Base-by-base conservation (phyloP, 345 rosid genomes). In the Salix purpurea region DNA sequence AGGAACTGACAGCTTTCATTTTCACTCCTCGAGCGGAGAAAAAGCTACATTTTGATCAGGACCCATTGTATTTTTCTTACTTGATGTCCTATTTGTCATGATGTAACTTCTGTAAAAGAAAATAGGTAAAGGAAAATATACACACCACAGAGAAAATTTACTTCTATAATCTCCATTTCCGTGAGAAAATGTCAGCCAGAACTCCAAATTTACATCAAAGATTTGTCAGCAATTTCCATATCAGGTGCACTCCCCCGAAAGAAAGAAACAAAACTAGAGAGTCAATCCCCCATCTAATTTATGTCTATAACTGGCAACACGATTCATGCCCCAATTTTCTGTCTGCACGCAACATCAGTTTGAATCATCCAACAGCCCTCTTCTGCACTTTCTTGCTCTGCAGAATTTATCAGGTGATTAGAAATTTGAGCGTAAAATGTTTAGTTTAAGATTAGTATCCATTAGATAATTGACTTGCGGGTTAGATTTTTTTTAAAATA, bases 21-120 rank as follows among this genome's bases (percentile, higher is more conserved):
- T 60, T 71, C 61, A 39, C 71, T 61, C 70, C 69, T 21, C 52
- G 65, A 28, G 70, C 46, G 16, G 76, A 62, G 65, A 70, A 66
- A 40, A 44, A 74, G 67, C 65, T 61, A 36, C 76, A 74, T 72
- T 82, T 83, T 76, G 76, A 71, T 21, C 60, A 70, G 6, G 70
- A 48, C 46, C 77, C 2, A 72, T 72, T 56, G 37, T 48, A 40
- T 14, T 58, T 24, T 77, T 78, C 71, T 66, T 37, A 72, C 72
- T 77, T 71, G 10, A 9, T 40, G 67, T 39, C 69, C 56, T 66
- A 24, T 14, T 68, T 67, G 72, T 77, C 75, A 21, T 58, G 56
- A 37, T 67, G 75, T 72, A 79, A 67, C 62, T 70, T 66, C 21
- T 28, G 28, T 68, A 30, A 34, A 46, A 28, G 15, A 52, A 28